Evolutionary conservation across 202 grass and related monocot genomes (phyloP).

Genomic region (Sporobolus alterniflorus): DNA sequence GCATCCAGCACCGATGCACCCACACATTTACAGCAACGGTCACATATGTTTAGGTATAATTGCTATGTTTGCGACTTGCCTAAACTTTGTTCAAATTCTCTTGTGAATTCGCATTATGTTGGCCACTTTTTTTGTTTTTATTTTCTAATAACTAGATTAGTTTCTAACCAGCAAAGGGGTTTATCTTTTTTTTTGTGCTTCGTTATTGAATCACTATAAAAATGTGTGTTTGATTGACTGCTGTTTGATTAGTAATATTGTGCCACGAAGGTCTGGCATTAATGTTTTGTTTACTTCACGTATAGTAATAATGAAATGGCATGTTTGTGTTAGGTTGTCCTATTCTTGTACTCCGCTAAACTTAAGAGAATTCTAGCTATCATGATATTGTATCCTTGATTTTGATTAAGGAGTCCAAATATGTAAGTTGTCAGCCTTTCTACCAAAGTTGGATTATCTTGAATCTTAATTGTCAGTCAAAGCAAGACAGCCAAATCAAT

Average conservation of each 20-base stretch:
- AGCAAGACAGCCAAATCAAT: background rate
- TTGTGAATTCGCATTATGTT: background rate
- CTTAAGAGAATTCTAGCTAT: background rate
- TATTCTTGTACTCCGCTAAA: background rate
- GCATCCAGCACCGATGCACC: constrained; percentile 84
- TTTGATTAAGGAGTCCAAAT: background rate
- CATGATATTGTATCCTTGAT: background rate
- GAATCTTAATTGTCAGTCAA: background rate
- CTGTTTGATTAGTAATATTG: background rate
- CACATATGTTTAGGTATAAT: constrained; percentile 95
- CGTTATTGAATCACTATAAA: background rate
- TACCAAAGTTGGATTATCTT: background rate
- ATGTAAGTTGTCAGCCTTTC: background rate
- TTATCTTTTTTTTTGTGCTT: background rate
- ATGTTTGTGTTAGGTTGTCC: background rate
- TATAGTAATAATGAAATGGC: background rate
- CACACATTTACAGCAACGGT: constrained; percentile 90
- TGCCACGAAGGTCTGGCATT: background rate
- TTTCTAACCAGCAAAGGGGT: background rate
- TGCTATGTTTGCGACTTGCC: background rate
- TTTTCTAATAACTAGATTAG: background rate
- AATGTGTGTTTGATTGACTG: no score
- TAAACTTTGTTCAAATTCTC: constrained; percentile 15
- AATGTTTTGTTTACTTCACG: background rate
- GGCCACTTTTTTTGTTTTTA: background rate